Base-by-base conservation (phyloP, 192 early-diverging fungal species). In the Coemansia sp. region DNA sequence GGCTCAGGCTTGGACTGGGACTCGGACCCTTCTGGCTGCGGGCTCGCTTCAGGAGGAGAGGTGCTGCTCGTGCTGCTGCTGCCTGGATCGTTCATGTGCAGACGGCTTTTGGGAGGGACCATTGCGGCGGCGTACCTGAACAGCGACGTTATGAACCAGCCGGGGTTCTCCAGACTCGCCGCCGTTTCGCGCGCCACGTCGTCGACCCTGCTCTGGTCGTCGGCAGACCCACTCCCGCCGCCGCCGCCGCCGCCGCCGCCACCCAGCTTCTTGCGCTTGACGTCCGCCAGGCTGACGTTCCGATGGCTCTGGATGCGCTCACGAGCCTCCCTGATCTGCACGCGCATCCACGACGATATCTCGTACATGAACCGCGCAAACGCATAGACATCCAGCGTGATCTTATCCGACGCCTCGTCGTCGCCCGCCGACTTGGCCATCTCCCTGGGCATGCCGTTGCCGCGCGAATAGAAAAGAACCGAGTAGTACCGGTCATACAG, bases 401-500 rank as follows among this genome's bases (percentile, higher is more conserved):
- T 83, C 32, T 64, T 68, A 1, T 69, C 71, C 13, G 58, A 62
- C 34, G 46, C 60, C 14, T 51, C 81, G 71, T 59, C 49, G 51
- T 60, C 7, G 48, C 42, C n/a, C 16, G 39, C 60, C 49, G 5
- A 4, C n/a, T 24, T 62, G 11, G 58, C 6, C 6, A 18, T 49
- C 0, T 3, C 32, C 18, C 36, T 49, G 24, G 29, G 39, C 57
- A 58, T 25, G 19, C 57, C 29, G 25, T 29, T 35, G 10, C 47
- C 52, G 14, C 55, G 71, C 19, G 65, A 55, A 62, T 89, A 90
- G 72, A 90, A 89, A 28, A 90, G 70, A 1, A 93, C 91, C 49
- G 81, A 86, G 72, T 89, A 95, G 83, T 85, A 96, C 32, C 88
- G 79, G 75, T 98, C 94, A 66, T 93, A 95, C n/a, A 98, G 75